Evolutionary conservation across 441 rosid genomes (phyloP).

Genomic region (Gossypium aridum): DNA sequence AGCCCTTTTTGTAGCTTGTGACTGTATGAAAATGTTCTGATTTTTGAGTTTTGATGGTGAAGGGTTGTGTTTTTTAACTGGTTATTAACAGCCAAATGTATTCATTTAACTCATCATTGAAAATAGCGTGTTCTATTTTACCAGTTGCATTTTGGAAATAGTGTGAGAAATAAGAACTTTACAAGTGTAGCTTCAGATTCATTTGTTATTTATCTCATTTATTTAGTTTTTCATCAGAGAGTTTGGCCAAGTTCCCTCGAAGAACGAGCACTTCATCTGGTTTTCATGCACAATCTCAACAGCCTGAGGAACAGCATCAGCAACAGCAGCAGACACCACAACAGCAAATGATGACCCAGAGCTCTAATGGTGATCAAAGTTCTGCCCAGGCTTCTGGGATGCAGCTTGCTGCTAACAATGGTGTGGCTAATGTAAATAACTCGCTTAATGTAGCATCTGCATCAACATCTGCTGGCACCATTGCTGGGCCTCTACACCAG

Average conservation of each 20-base stretch:
- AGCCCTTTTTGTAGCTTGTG: neutral
- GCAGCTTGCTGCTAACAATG: slow-evolving; percentile 50
- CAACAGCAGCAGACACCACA: slow-evolving; percentile 45
- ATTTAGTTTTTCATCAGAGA: slow-evolving; percentile 43
- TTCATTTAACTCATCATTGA: neutral
- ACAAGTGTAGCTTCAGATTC: slow-evolving; percentile 6
- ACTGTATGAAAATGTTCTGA: neutral
- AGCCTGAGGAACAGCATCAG: slow-evolving; percentile 50
- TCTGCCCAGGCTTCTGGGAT: slow-evolving; percentile 41
- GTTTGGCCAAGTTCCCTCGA: slow-evolving; percentile 92
- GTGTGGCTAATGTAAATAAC: slow-evolving; percentile 49
- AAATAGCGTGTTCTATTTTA: neutral
- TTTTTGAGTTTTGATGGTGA: neutral
- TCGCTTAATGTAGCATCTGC: slow-evolving; percentile 49
- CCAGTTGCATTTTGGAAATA: neutral
- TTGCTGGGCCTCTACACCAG: slow-evolving; percentile 86
- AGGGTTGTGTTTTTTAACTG: neutral
- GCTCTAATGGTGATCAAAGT: slow-evolving; percentile 44
- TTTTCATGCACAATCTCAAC: slow-evolving; percentile 52
- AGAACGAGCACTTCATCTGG: slow-evolving; percentile 54
- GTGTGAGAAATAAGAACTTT: neutral
- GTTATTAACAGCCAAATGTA: neutral
- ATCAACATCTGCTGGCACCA: slow-evolving; percentile 61
- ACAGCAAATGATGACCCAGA: slow-evolving; percentile 46
- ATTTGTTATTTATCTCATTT: slow-evolving; percentile 7